Base-by-base conservation (phyloP, 2,329 filamentous ascomycete species). In the Sarocladium oryzae region DNA sequence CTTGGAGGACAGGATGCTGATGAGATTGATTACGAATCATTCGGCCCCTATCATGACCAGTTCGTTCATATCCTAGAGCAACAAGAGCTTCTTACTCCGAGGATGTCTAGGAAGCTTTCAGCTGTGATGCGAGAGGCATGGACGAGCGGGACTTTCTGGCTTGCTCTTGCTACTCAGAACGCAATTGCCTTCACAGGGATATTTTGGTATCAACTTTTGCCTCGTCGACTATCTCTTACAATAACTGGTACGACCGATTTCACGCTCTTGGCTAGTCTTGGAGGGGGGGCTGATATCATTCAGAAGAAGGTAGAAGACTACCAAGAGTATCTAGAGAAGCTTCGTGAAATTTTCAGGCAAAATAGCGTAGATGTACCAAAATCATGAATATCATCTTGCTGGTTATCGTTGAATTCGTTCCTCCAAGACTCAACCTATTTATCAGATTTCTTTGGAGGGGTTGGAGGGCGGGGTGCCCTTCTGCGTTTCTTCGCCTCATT, bases 1-100 rank as follows among this genome's bases (percentile, higher is more conserved):
- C 37, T 21, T 20, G 18, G 37, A 51, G 49, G 49, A 43, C 37
- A 43, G 36, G 11, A 30, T 21, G 37, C 49, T 41, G 37, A 51
- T 32, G 24, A 51, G 37, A 43, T 51, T 28, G 37, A 51, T 51
- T 26, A 30, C 23, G 23, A 23, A 10, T 51, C 37, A 21, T 51
- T 51, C 36, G 15, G 49, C 24, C 49, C 49, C 41, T 30, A 51
- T 51, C 37, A 51, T 43, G 26, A 51, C 21, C 37, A 30, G 32
- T 51, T 51, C 21, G 21, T 43, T 38, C 49, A 43, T 36, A 51
- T 51, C 49, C 49, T 51, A 18, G 49, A 51, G 49, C 35, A 51
- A 26, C 49, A 43, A 36, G 35, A 51, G 49, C 35, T 51, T 51
- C 49, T 40, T 32, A 23, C 35, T 43, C 13, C 26, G 30, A 40